Evolutionary conservation across 768 basidiomycete species (phyloP).

Genomic region (Boletales sp.): DNA sequence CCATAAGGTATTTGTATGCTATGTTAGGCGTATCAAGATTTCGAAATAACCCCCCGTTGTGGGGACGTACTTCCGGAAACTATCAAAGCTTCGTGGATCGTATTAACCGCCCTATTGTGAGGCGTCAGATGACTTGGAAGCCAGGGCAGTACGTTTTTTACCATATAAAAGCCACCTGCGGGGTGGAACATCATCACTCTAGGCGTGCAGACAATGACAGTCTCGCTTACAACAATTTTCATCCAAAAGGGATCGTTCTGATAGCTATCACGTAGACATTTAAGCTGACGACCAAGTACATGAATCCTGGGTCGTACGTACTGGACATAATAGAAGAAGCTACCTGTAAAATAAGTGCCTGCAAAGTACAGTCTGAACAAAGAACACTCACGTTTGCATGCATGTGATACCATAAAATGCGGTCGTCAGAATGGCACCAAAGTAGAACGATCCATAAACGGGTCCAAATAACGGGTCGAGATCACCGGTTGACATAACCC

Average conservation of each 20-base stretch:
- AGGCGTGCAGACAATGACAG: no score
- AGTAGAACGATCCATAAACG: not conserved
- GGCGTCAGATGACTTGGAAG: not conserved
- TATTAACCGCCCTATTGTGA: not conserved
- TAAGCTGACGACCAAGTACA: not conserved
- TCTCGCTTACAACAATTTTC: not conserved
- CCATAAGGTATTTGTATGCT: not conserved
- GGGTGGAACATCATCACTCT: not conserved
- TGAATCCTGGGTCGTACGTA: not conserved
- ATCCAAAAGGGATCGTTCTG: not conserved
- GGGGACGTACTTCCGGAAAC: not conserved
- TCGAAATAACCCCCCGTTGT: not conserved
- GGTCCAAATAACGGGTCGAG: not conserved
- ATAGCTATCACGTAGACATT: not conserved
- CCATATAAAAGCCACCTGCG: not conserved
- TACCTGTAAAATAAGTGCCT: not conserved
- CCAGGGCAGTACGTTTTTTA: not conserved
- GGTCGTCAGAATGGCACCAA: not conserved
- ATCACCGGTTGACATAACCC: not conserved
- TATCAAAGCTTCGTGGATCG: not conserved
- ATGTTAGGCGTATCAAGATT: not conserved
- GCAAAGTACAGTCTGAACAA: not conserved
- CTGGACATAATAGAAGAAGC: conserved; percentile 1
- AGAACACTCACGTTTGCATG: not conserved
- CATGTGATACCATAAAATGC: not conserved